Conservation (phyloP, 2,329 filamentous ascomycete genomes). For the Fusarium sp. region DNA sequence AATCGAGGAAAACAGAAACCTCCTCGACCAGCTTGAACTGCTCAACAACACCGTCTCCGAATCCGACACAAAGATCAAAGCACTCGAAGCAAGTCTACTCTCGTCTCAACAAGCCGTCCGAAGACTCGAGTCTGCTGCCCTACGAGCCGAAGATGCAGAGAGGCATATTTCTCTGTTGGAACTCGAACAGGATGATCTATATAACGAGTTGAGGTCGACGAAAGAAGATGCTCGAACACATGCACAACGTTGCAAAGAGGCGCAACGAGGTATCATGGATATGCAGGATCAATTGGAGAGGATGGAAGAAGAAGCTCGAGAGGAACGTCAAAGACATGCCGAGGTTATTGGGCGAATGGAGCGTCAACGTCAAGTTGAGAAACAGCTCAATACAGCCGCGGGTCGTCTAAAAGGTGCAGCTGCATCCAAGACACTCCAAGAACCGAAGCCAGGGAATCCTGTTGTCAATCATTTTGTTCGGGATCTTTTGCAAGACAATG, state of each 20-base stretch:
- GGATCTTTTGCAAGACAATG: conserved; percentile 95
- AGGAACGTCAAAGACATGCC: conserved; percentile 83
- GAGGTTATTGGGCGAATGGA: conserved; percentile 89
- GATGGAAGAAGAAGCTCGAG: conserved; percentile 84
- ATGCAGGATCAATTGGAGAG: conserved; percentile 89
- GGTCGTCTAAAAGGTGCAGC: conserved; percentile 85
- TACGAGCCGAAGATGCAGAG: conserved; percentile 83
- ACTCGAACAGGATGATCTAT: conserved; percentile 80
- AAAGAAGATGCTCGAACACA: conserved; percentile 83
- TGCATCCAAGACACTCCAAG: conserved; percentile 73
- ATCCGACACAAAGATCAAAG: conserved; percentile 83
- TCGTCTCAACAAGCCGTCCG: conserved; percentile 83
- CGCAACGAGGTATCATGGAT: conserved; percentile 81
- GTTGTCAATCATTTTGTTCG: conserved; percentile 97
- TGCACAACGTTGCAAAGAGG: conserved; percentile 84
- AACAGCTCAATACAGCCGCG: conserved; percentile 82
- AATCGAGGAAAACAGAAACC: conserved; percentile 83
- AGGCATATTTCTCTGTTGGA: conserved; percentile 83
- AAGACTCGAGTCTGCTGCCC: conserved; percentile 78
- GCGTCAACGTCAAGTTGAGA: conserved; percentile 82
- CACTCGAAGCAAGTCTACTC: conserved; percentile 80
- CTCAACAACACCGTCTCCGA: conserved; percentile 84
- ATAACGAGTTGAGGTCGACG: conserved; percentile 73
- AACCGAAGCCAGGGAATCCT: conserved; percentile 69
- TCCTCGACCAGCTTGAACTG: conserved; percentile 86